These are phyloP conservation scores for Paracorniculantispora psalliotae DNA, from an alignment of 2,329 filamentous ascomycete genomes.

Conservation along the genomic window DNA sequence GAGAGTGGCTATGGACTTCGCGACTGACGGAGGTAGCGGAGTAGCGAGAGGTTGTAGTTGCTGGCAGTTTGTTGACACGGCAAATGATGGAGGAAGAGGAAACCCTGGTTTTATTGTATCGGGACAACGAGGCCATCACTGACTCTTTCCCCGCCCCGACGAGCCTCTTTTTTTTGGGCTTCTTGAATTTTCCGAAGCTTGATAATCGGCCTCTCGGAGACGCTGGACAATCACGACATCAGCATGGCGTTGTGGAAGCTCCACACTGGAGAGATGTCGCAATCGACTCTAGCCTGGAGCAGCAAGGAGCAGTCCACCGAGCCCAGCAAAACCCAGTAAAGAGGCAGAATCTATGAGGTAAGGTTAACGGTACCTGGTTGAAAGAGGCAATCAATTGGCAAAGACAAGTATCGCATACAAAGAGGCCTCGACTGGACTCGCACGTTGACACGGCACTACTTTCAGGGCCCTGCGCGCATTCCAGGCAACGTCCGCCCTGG, in stretches of 20 bases:
- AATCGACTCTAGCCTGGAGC: constrained; percentile 12
- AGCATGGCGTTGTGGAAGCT: constrained; percentile 6
- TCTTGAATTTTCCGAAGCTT: not conserved
- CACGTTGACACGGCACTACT: too few species aligned
- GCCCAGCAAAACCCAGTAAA: not conserved
- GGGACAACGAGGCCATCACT: not conserved
- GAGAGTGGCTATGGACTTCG: not conserved
- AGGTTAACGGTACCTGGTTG: too few species aligned
- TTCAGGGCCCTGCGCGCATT: too few species aligned
- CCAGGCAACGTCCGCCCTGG: too few species aligned
- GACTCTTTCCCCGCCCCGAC: constrained; percentile 1
- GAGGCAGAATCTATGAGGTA: too few species aligned
- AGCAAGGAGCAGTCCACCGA: not conserved
- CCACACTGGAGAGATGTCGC: constrained; percentile 12
- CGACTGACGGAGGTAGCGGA: not conserved
- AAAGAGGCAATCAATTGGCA: too few species aligned
- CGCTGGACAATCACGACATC: constrained; percentile 11
- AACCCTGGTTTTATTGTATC: not conserved
- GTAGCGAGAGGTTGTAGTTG: not conserved
- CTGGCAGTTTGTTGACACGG: not conserved
- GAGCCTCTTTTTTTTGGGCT: not conserved
- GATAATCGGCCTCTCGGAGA: not conserved
- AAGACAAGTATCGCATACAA: too few species aligned
- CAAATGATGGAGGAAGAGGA: not conserved
- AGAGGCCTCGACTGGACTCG: too few species aligned